Evolutionary conservation across 2,329 filamentous ascomycete species (phyloP).

Genomic region (Colletotrichum camelliae): DNA sequence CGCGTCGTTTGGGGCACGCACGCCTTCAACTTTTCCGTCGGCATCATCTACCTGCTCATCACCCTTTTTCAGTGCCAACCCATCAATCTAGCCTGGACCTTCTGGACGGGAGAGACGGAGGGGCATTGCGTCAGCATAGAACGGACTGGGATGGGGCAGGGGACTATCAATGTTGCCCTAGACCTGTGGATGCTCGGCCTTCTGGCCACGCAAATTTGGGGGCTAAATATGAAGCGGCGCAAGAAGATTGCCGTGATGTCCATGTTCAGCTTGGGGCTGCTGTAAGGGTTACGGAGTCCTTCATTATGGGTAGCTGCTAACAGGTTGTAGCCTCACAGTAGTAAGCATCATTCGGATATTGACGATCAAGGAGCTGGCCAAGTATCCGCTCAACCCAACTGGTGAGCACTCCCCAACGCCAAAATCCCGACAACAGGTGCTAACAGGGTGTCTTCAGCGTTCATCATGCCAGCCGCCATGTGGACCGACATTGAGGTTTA

Average conservation of each 20-base stretch:
- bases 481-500: not conserved
- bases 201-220: not conserved
- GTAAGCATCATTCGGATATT: not conserved
- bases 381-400: not conserved
- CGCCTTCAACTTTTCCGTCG: not conserved
- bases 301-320: not conserved
- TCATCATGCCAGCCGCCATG: conserved; percentile 34
- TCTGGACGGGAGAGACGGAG: not conserved
- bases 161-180: not conserved
- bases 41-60: conserved; percentile 33
- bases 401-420: conserved; percentile 24
- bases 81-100: not conserved
- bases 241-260: not conserved
- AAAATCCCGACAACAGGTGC: not conserved
- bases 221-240: not conserved
- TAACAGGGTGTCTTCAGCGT: not conserved
- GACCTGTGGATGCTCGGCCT: not conserved
- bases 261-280: not conserved
- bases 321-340: not conserved
- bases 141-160: not conserved
- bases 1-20: conserved; percentile 25
- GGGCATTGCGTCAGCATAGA: not conserved
- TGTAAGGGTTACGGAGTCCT: not conserved
- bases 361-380: not conserved
- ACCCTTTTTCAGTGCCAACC: conserved; percentile 30